phyloP scores from a whole-genome alignment of 2,329 filamentous ascomycete genomes.

The Diaporthe capsici region DNA sequence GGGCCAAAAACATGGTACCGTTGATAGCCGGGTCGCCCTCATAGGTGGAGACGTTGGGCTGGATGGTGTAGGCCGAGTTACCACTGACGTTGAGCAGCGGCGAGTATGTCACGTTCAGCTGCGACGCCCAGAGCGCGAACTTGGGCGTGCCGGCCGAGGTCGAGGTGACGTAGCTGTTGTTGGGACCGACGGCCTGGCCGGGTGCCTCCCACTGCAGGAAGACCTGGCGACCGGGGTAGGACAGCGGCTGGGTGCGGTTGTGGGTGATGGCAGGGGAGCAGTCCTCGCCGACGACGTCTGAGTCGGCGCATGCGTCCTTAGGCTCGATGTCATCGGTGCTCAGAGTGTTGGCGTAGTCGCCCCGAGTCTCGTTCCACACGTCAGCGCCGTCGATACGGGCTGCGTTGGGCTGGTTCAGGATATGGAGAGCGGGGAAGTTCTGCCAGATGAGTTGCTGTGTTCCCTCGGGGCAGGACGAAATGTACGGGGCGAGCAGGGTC shows the following conservation, averaged over 20 bases:
- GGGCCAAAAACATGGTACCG: slow-evolving; percentile 82
- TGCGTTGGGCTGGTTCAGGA: slow-evolving; percentile 84
- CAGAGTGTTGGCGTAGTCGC: slow-evolving; percentile 70
- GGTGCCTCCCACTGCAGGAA: slow-evolving; percentile 81
- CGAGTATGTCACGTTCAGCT: slow-evolving; percentile 82
- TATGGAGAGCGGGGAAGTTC: slow-evolving; percentile 81
- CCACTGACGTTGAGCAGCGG: slow-evolving; percentile 66
- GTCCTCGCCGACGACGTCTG: slow-evolving; percentile 65
- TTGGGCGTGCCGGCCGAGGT: slow-evolving; percentile 70
- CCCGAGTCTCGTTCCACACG: slow-evolving; percentile 74
- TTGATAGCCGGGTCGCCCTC: slow-evolving; percentile 79
- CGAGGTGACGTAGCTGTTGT: slow-evolving; percentile 83
- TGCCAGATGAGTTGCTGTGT: slow-evolving; percentile 86
- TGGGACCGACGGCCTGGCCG: slow-evolving; percentile 79
- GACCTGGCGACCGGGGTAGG: slow-evolving; percentile 80
- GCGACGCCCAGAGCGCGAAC: slow-evolving; percentile 83
- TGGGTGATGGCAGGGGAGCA: slow-evolving; percentile 76
- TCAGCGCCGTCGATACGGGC: slow-evolving; percentile 75
- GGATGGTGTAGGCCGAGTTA: slow-evolving; percentile 75
- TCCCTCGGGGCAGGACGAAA: slow-evolving; percentile 80
- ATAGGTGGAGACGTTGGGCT: slow-evolving; percentile 79
- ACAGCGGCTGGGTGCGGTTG: slow-evolving; percentile 79
- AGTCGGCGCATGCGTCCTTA: slow-evolving; percentile 69
- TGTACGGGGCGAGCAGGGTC: slow-evolving; percentile 86
- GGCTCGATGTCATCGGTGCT: slow-evolving; percentile 59